A percentile compares a stretch with the other conserved stretches of the same genome.
Conservation (phyloP, 2,329 filamentous ascomycete genomes). For the Laburnicola sp. region DNA sequence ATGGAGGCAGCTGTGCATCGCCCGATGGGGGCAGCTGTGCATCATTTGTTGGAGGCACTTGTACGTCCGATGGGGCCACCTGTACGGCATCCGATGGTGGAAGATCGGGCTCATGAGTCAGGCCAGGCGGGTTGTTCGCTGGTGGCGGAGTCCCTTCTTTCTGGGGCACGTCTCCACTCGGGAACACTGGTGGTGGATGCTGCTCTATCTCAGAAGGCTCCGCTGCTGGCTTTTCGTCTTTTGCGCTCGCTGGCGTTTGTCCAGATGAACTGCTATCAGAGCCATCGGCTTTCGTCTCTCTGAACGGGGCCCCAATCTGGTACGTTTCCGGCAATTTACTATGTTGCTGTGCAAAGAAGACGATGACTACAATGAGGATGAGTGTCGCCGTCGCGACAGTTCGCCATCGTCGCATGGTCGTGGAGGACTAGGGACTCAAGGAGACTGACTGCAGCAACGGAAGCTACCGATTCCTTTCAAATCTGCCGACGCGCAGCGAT, state of each 20-base stretch:
- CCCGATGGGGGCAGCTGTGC: no score
- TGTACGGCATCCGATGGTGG: neutral
- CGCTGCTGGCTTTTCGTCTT: neutral
- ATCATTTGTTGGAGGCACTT: no score
- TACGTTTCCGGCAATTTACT: neutral
- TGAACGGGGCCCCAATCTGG: neutral
- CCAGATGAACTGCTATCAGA: neutral
- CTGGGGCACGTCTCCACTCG: neutral
- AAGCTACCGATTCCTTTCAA: no score
- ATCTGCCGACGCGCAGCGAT: no score
- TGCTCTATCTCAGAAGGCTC: neutral
- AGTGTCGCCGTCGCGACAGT: conserved; percentile 3
- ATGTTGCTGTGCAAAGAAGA: neutral
- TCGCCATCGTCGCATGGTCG: conserved; percentile 3
- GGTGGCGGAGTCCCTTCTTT: neutral
- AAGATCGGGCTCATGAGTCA: neutral
- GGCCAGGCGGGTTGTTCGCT: neutral
- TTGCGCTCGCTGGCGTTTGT: neutral
- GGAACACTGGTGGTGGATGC: neutral
- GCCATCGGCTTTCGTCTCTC: neutral
- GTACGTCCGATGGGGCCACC: neutral
- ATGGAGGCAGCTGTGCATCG: no score
- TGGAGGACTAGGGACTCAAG: no score
- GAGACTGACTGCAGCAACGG: no score
- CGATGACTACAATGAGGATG: neutral